Percentiles rank a stretch among this genome's conserved stretches.
Conservation (phyloP, 2,329 filamentous ascomycete species). For the Atkinsonella texensis region DNA sequence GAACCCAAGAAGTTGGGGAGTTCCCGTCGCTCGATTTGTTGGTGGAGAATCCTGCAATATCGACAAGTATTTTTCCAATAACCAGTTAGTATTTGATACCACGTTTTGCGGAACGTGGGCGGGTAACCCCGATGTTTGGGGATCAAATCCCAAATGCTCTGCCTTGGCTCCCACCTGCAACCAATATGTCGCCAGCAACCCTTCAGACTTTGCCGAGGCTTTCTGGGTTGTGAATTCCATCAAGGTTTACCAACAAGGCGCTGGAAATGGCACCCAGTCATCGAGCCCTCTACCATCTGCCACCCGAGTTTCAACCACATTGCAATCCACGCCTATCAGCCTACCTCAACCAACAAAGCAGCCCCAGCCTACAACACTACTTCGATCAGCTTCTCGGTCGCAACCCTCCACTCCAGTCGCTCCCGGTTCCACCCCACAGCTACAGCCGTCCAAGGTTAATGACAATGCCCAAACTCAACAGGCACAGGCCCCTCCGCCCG, state of each 20-base stretch:
- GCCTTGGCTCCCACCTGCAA: conserved; percentile 53
- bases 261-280: not conserved
- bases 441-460: not conserved
- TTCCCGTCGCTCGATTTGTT: conserved; percentile 55
- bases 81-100: conserved; percentile 71
- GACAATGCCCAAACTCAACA: not conserved
- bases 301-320: not conserved
- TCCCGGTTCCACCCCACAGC: not conserved
- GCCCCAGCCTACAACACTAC: not conserved
- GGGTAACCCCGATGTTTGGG: conserved; percentile 48
- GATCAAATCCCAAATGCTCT: conserved; percentile 41
- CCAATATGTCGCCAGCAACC: conserved; percentile 60
- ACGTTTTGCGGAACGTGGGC: conserved; percentile 88
- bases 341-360: not conserved
- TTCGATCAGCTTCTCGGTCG: not conserved
- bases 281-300: not conserved
- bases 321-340: not conserved
- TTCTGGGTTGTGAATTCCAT: conserved; percentile 70
- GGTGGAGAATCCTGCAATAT: conserved; percentile 60
- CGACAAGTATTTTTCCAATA: conserved; percentile 51
- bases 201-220: conserved; percentile 55
- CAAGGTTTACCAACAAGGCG: conserved; percentile 40
- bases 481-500: not conserved
- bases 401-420: not conserved
- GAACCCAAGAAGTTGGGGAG: conserved; percentile 56